Evolutionary conservation across 73 alveolate species (phyloP).

Genomic region (Blepharisma stoltei): DNA sequence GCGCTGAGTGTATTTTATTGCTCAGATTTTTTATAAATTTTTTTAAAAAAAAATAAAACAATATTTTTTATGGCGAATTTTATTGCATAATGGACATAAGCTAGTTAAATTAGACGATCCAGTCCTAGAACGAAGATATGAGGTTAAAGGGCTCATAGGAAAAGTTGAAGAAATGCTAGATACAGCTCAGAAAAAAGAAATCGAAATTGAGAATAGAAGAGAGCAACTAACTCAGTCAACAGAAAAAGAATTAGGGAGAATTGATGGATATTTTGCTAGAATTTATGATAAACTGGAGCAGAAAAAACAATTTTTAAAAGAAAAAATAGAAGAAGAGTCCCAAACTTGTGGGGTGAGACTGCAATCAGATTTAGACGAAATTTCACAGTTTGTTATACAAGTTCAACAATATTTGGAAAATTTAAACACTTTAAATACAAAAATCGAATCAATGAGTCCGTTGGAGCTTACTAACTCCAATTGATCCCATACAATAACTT

Average conservation of each 20-base stretch:
- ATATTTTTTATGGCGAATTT: too few relatives aligned
- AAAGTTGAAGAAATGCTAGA: conserved; percentile 27
- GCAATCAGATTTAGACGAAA: conserved; percentile 2
- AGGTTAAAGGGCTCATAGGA: conserved; percentile 10
- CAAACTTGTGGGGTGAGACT: conserved; percentile 1
- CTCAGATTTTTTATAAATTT: too few relatives aligned
- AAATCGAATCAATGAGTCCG: conserved; percentile 10
- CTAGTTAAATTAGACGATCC: conserved; percentile 70
- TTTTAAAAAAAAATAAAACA: too few relatives aligned
- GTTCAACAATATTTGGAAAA: neutral
- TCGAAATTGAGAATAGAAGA: neutral
- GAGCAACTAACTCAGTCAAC: neutral
- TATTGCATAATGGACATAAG: conserved; percentile 71
- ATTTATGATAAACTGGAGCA: conserved; percentile 1
- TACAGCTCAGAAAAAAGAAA: neutral
- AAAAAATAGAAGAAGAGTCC: conserved; percentile 11
- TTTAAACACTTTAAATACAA: neutral
- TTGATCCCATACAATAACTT: neutral
- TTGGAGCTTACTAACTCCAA: neutral
- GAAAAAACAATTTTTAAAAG: conserved; percentile 1
- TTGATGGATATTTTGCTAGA: conserved; percentile 11
- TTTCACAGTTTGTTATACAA: neutral
- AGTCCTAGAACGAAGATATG: conserved; percentile 24
- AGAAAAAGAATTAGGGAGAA: neutral
- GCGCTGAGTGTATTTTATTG: conserved; percentile 66